A percentile compares a stretch with the other conserved stretches of the same genome.
Evolutionary conservation across 352 stramenopile genomes (phyloP).

Genomic region (Phytophthora quininea): DNA sequence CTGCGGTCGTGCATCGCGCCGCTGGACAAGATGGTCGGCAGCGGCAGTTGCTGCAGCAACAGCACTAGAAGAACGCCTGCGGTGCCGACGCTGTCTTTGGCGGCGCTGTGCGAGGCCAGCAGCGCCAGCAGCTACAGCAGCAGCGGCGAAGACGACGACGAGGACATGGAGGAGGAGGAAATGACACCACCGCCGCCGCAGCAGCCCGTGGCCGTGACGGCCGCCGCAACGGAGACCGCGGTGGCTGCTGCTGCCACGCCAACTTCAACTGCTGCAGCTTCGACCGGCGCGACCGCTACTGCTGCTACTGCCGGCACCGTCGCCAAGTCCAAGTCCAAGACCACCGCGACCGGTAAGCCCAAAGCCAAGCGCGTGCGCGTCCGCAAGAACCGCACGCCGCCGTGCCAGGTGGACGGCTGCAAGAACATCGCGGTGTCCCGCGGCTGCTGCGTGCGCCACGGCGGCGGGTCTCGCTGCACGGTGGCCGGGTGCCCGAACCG

Average conservation of each 20-base stretch:
- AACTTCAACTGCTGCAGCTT: background rate
- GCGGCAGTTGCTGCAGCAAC: slow-evolving; percentile 5
- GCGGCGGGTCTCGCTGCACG: slow-evolving; percentile 51
- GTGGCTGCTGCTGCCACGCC: background rate
- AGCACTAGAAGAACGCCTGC: background rate
- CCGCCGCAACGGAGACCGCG: background rate
- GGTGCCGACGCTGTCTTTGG: slow-evolving; percentile 16
- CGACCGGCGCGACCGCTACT: background rate
- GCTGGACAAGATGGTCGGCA: slow-evolving; percentile 31
- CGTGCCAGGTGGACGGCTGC: slow-evolving; percentile 67
- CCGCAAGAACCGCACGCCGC: slow-evolving; percentile 53
- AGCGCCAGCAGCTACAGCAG: slow-evolving; percentile 18
- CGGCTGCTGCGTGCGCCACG: slow-evolving; percentile 57
- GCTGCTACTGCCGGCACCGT: no score
- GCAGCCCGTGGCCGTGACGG: background rate
- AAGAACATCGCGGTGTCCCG: slow-evolving; percentile 62
- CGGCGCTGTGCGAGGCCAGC: slow-evolving; percentile 28
- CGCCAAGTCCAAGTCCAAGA: slow-evolving; percentile 10
- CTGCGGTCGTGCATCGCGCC: slow-evolving; percentile 48
- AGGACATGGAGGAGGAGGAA: slow-evolving; percentile 12
- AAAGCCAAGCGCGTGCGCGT: slow-evolving; percentile 22
- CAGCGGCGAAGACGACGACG: slow-evolving; percentile 16
- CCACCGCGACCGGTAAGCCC: slow-evolving; percentile 1
- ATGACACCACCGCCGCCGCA: background rate
- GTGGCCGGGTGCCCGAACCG: slow-evolving; percentile 57